Evolutionary conservation across 1,284 basidiomycete genomes (phyloP).

Genomic region (Trametes polyzona): DNA sequence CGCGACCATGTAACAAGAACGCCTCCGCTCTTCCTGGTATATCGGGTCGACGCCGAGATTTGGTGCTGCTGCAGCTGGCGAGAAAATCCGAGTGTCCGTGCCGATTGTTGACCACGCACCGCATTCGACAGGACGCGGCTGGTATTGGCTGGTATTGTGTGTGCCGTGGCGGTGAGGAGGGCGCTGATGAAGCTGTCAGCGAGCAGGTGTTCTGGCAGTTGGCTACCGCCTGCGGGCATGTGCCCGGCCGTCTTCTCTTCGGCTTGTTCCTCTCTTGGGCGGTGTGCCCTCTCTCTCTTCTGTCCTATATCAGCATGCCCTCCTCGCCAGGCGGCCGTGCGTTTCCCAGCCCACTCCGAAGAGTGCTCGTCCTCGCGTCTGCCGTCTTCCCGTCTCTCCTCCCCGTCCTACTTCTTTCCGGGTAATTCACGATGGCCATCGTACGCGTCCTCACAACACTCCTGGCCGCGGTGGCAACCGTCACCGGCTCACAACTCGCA

Average conservation of each 20-base stretch:
- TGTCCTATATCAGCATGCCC: not conserved
- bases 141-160: not conserved
- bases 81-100: too few relatives aligned
- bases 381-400: not conserved
- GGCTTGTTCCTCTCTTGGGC: not conserved
- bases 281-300: not conserved
- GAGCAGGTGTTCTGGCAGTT: not conserved
- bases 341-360: not conserved
- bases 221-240: conserved; percentile 2
- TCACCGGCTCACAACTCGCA: conserved; percentile 17
- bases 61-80: too few relatives aligned
- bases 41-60: too few relatives aligned
- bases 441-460: conserved; percentile 2
- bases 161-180: not conserved
- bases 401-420: not conserved
- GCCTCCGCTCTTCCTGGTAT: too few relatives aligned
- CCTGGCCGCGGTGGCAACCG: not conserved
- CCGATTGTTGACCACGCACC: too few relatives aligned
- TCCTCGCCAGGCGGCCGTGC: not conserved
- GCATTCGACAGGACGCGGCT: not conserved
- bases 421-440: conserved; percentile 3
- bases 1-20: too few relatives aligned
- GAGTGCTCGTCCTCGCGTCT: not conserved
- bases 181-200: not conserved
- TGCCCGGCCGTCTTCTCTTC: conserved; percentile 2